A percentile compares a stretch with the other conserved stretches of the same genome.
phyloP scores from a whole-genome alignment of 2,329 filamentous ascomycete genomes.

The Albophoma yamanashiensis region DNA sequence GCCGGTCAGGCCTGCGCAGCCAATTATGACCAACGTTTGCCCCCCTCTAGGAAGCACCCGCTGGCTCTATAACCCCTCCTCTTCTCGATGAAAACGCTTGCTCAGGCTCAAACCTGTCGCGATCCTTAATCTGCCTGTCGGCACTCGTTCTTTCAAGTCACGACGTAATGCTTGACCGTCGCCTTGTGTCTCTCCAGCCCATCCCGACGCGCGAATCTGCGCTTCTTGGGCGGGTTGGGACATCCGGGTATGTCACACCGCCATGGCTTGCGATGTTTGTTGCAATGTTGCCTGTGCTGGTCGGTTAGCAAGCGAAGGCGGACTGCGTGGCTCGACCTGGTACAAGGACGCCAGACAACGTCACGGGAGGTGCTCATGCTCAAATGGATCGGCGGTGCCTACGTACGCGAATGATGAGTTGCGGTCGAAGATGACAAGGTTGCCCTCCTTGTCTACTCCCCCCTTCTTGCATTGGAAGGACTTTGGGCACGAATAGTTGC shows the following conservation, averaged over 20 bases:
- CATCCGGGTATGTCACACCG: constrained; percentile 26
- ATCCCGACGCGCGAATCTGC: constrained; percentile 29
- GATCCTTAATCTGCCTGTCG: not conserved
- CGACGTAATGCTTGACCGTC: constrained; percentile 26
- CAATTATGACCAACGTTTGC: not conserved
- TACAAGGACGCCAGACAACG: not conserved
- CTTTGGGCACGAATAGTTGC: constrained; percentile 24
- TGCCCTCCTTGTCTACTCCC: constrained; percentile 26
- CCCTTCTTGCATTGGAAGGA: constrained; percentile 26
- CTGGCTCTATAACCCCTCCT: not conserved
- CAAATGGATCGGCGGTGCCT: not conserved
- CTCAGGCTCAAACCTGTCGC: not conserved
- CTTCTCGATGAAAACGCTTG: not conserved
- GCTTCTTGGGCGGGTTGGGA: constrained; percentile 29
- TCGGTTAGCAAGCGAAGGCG: not conserved
- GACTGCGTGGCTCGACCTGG: not conserved
- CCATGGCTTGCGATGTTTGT: constrained; percentile 32
- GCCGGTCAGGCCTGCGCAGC: not conserved
- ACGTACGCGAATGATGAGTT: constrained; percentile 30
- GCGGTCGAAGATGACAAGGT: constrained; percentile 26
- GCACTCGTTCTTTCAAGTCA: constrained; percentile 10
- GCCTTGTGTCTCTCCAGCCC: constrained; percentile 29
- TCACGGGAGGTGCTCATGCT: not conserved
- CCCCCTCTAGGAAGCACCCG: not conserved
- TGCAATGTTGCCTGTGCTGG: constrained; percentile 27